phyloP scores from a whole-genome alignment of 495 filamentous ascomycete species.

The Aspergillus heteromorphus region DNA sequence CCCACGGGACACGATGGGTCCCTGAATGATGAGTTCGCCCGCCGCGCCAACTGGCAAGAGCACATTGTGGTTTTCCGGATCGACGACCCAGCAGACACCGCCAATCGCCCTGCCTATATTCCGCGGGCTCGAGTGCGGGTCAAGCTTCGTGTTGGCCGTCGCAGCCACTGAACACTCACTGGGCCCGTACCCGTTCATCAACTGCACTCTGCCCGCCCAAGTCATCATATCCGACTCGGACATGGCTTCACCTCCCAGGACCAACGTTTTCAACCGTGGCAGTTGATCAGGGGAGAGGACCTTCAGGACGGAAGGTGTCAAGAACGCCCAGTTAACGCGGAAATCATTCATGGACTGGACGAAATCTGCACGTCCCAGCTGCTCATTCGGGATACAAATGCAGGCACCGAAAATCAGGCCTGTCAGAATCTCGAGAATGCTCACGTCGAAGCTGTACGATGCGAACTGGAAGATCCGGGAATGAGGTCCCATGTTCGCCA shows the following conservation, averaged over 20 bases:
- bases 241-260: constrained; percentile 12
- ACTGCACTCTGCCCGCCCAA: constrained; percentile 6
- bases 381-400: constrained; percentile 13
- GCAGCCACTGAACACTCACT: constrained; percentile 9
- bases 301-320: constrained; percentile 9
- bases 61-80: constrained; percentile 53
- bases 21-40: constrained; percentile 71
- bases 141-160: neutral
- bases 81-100: constrained; percentile 44
- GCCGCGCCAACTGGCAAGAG: constrained; percentile 53
- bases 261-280: constrained; percentile 8
- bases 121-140: neutral
- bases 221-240: constrained; percentile 1
- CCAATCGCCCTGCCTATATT: constrained; percentile 5
- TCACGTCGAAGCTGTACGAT: constrained; percentile 14
- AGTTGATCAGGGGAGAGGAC: constrained; percentile 1
- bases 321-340: constrained; percentile 8
- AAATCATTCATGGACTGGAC: neutral
- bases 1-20: constrained; percentile 63
- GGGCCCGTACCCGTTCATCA: constrained; percentile 14
- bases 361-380: constrained; percentile 10
- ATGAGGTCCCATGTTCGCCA: neutral
- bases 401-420: constrained; percentile 10
- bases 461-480: constrained; percentile 14
- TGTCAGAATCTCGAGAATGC: constrained; percentile 11